phyloP scores from a whole-genome alignment of 441 rosid genomes.

The Populus tomentosa region DNA sequence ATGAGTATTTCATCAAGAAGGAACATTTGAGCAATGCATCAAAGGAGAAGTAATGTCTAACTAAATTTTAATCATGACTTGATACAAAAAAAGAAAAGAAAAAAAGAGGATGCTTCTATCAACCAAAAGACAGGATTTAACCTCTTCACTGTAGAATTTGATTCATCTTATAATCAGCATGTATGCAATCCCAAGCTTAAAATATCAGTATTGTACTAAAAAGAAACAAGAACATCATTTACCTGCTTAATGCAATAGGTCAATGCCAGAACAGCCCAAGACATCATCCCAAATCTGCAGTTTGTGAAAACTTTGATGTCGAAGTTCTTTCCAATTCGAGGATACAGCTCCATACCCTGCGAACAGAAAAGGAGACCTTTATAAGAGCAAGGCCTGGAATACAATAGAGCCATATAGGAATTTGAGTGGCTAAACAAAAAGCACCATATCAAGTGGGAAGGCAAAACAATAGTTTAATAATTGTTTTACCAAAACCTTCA shows the following conservation, averaged over 20 bases:
- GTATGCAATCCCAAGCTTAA: background rate
- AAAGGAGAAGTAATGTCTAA: background rate
- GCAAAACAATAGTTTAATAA: background rate
- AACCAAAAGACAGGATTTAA: background rate
- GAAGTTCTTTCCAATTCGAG: conserved; percentile 89
- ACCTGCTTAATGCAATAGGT: conserved; percentile 99
- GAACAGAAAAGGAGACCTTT: conserved; percentile 15
- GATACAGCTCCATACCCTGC: conserved; percentile 99
- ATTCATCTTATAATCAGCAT: background rate
- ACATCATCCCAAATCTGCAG: conserved; percentile 99
- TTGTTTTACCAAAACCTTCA: no score
- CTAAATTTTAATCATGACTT: background rate
- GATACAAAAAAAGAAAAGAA: background rate
- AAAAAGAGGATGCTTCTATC: background rate
- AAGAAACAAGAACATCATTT: conserved; percentile 3
- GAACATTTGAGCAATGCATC: background rate
- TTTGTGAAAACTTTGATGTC: conserved; percentile 97
- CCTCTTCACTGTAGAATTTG: background rate
- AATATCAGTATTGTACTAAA: background rate
- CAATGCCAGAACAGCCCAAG: conserved; percentile 97
- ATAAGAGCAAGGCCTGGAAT: background rate
- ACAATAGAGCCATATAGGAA: background rate
- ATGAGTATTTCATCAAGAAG: no score
- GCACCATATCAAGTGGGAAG: background rate
- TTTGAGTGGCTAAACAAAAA: background rate